Base-by-base conservation (phyloP, 495 filamentous ascomycete genomes). In the Annulohypoxylon bovei region DNA sequence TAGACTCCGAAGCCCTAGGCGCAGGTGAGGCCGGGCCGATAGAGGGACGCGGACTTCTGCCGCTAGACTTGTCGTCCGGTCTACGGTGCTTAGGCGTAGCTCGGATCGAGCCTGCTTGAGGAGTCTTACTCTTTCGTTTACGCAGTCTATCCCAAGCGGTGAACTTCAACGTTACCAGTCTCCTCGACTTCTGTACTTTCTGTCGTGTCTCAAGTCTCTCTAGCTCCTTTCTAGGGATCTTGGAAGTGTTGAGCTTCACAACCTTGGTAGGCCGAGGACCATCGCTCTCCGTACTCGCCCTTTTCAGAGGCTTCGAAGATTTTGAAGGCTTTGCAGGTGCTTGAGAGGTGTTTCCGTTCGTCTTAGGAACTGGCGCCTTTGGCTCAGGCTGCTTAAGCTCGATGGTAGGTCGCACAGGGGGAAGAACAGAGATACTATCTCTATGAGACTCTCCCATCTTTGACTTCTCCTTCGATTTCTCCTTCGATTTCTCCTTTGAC, bases 181-280 rank as follows among this genome's bases (percentile, higher is more conserved):
- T 58, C 1, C 30, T 65, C n/a, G 39, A 44, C 46, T 52, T 73
- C 14, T 18, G 39, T 1, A 16, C 18, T 20, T 22, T 22, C 22
- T 4, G 46, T 35, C 49, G 52, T 25, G 71, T 68, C 18, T 47
- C 40, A 47, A 67, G 35, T 3, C 53, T 70, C 39, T 73, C 61
- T 14, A 74, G 53, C 23, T 61, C 49, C 16, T 46, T 64, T 30
- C 70, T 62, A 18, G 70, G 65, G 6, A 77, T 73, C 6, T 14
- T 61, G 23, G 70, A 73, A 1, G 55, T 76, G 6, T 79, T 62
- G 0, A 77, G 76, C 35, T 77, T 80, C n/a, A 76, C 67, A 2
- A 79, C 33, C 62, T 84, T 84, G 46, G 77, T 80, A 2, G 79
- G 77, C 22, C 78, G 75, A n/a, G 76, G 72, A 7, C 63, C 61